Base-by-base conservation (phyloP, 306 rosid species). In the Leucaena leucocephala region DNA sequence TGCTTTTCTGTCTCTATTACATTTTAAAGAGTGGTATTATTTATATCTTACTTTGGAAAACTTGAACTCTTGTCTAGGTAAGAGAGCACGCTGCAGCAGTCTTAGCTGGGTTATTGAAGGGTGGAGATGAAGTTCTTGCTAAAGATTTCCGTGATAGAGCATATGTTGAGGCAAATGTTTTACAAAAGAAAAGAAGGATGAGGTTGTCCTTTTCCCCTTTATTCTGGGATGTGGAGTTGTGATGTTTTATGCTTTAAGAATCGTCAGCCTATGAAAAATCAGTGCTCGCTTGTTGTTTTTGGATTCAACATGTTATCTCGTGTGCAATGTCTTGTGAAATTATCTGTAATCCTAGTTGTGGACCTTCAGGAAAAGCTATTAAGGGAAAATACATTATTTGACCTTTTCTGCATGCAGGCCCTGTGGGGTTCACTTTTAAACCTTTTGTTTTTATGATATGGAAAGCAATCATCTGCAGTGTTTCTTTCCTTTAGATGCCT, bases 81-180 rank as follows among this genome's bases (percentile, higher is more conserved):
- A 82, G 99, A 82, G 99, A 95, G 82, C 98, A 95, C 80, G 99
- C 99, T 33, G 98, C 99, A 5, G 97, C 97, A 36, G 98, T 95
- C 83, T 86, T 95, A 72, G 99, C 99, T 42, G 99, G 99, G 71
- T 90, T 95, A 86, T 89, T 93, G 96, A 95, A 91, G 87, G 97
- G 99, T 50, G 99, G 99, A 63, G 98, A 95, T 86, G 97, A 93
- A 85, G 91, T 86, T 84, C 87, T 93, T 66, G 97, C 98, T 49
- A 85, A 79, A 81, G 96, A 91, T 76, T 95, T 95, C 82, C 96
- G 98, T 59, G 86, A 89, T 72, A 90, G 90, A 91, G 98, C 97
- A 46, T 95, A 87, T 71, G 67, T 21, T 7, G 91, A 87, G 82
- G 98, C 96, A 75, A 82, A 76, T 81, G 52, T 0, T 80, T 89